These are phyloP conservation scores for Proliferodiscus dingleyae DNA, from an alignment of 2,329 filamentous ascomycete genomes.

Conservation along the genomic window DNA sequence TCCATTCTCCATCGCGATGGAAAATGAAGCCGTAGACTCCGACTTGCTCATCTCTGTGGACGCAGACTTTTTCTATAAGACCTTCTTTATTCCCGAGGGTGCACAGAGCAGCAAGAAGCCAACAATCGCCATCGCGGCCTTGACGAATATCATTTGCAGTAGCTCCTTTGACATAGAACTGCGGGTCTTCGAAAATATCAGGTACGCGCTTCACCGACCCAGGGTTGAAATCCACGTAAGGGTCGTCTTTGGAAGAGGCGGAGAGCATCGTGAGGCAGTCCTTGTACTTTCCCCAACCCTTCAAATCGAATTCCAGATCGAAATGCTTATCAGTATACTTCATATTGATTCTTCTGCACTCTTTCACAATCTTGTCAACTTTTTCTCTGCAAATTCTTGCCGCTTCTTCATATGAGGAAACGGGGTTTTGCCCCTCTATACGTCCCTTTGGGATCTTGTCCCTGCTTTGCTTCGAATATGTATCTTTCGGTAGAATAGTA, in stretches of 20 bases:
- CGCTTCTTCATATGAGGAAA: constrained; percentile 69
- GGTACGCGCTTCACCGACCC: constrained; percentile 53
- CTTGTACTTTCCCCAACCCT: constrained; percentile 43
- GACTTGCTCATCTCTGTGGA: constrained; percentile 44
- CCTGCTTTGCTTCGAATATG: constrained; percentile 56
- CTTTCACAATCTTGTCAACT: constrained; percentile 55
- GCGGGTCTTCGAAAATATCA: constrained; percentile 69
- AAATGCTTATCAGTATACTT: constrained; percentile 87
- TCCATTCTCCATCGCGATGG: constrained; percentile 82
- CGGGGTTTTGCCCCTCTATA: constrained; percentile 50
- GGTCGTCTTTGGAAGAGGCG: constrained; percentile 5
- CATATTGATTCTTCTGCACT: constrained; percentile 73
- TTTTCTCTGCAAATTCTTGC: constrained; percentile 62
- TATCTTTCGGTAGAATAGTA: constrained; percentile 64
- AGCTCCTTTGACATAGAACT: constrained; percentile 71
- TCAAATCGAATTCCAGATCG: constrained; percentile 74
- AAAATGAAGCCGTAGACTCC: constrained; percentile 90
- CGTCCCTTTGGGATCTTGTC: constrained; percentile 50
- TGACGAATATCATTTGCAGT: constrained; percentile 73
- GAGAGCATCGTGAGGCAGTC: constrained; percentile 46
- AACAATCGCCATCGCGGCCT: constrained; percentile 76
- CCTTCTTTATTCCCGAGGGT: constrained; percentile 53
- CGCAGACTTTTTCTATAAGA: constrained; percentile 41
- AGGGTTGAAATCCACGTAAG: constrained; percentile 5
- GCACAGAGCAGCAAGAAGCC: constrained; percentile 76